Evolutionary conservation across 306 rosid genomes (phyloP).

Genomic region (Ceratonia siliqua): DNA sequence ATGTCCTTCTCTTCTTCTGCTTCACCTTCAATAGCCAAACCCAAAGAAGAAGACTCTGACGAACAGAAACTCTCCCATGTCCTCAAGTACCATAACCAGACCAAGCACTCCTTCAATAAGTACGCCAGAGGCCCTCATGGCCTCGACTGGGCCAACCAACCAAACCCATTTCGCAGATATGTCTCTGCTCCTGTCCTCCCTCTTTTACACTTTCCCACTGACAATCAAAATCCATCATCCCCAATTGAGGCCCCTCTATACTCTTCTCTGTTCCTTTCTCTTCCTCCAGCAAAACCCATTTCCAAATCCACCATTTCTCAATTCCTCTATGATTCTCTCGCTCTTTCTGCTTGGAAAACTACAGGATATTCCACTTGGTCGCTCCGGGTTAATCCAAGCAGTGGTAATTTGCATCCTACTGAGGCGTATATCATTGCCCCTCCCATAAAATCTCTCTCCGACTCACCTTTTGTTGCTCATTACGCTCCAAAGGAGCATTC

Average conservation of each 20-base stretch:
- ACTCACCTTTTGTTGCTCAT: slow-evolving; percentile 73
- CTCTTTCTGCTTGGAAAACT: slow-evolving; percentile 92
- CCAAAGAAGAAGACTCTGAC: slow-evolving; percentile 36
- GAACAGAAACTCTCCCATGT: slow-evolving; percentile 52
- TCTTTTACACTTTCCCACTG: slow-evolving; percentile 59
- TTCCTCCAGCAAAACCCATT: slow-evolving; percentile 71
- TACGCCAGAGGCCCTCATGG: slow-evolving; percentile 87
- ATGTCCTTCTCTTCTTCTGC: slow-evolving; percentile 55
- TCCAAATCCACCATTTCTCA: slow-evolving; percentile 73
- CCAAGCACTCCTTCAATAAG: slow-evolving; percentile 71
- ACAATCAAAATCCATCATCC: neutral
- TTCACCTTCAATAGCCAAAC: slow-evolving; percentile 30
- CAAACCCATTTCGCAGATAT: slow-evolving; percentile 92
- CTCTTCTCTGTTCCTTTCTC: slow-evolving; percentile 63
- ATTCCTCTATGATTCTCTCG: slow-evolving; percentile 70
- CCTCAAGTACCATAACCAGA: slow-evolving; percentile 72
- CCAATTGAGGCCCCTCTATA: slow-evolving; percentile 48
- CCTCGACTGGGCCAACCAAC: slow-evolving; percentile 97
- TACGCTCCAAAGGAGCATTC: slow-evolving; percentile 91
- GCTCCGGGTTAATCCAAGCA: slow-evolving; percentile 88
- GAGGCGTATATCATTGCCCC: slow-evolving; percentile 79
- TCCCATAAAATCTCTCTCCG: slow-evolving; percentile 46
- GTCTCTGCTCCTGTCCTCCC: slow-evolving; percentile 65
- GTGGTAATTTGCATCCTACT: slow-evolving; percentile 91
- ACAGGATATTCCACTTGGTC: slow-evolving; percentile 78